Conservation (phyloP, 495 filamentous ascomycete species). For the Penicillium dipodomyicola region DNA sequence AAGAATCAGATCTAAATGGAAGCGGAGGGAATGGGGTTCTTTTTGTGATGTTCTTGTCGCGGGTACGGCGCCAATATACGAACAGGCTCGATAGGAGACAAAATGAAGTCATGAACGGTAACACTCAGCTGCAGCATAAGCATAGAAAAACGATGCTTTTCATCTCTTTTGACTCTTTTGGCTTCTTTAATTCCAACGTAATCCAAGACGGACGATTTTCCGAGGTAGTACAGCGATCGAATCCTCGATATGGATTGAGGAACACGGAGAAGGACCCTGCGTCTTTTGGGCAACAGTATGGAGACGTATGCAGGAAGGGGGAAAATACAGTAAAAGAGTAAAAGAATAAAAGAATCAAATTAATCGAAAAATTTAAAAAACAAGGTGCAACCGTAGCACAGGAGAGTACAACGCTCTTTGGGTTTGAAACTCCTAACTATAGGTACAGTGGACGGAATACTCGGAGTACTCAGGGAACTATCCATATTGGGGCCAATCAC, state of each 20-base stretch:
- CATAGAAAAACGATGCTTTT: neutral
- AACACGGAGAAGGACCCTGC: slow-evolving; percentile 22
- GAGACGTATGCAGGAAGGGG: slow-evolving; percentile 4
- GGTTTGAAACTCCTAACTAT: slow-evolving; percentile 4
- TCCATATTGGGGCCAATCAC: slow-evolving; percentile 13
- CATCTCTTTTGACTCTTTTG: neutral
- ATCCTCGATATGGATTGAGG: slow-evolving; percentile 17
- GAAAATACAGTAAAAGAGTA: slow-evolving; percentile 1
- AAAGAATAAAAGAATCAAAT: neutral
- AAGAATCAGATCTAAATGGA: slow-evolving; percentile 16
- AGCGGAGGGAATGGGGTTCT: slow-evolving; percentile 6
- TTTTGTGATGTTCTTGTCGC: slow-evolving; percentile 23
- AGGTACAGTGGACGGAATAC: neutral
- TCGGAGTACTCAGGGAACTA: neutral
- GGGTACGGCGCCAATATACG: slow-evolving; percentile 21
- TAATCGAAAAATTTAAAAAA: neutral
- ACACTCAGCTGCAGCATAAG: slow-evolving; percentile 2
- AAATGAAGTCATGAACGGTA: slow-evolving; percentile 21
- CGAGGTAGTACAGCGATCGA: slow-evolving; percentile 28
- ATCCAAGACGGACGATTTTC: slow-evolving; percentile 19
- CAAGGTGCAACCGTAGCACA: slow-evolving; percentile 25
- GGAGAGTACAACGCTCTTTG: slow-evolving; percentile 6
- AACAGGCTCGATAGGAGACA: slow-evolving; percentile 10
- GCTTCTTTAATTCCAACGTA: slow-evolving; percentile 6
- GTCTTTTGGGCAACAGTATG: slow-evolving; percentile 15